Evolutionary conservation across 768 basidiomycete genomes (phyloP), one percentile per base, ranked within the genome.

Genomic region (Leccinum ochraceum): DNA sequence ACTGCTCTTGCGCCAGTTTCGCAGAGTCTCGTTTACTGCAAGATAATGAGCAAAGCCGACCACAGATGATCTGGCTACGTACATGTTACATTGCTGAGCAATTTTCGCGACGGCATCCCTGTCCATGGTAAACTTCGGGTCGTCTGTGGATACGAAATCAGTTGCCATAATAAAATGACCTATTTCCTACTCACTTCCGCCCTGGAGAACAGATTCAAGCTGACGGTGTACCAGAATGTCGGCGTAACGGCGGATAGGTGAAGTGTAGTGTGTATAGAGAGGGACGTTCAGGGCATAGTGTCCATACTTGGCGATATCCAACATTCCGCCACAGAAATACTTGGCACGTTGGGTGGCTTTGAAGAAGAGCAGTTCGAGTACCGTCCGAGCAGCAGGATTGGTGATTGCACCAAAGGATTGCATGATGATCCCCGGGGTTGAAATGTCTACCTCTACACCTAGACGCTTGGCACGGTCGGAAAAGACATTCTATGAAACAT

Each of bases 241-340:
- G 54, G 94, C 93, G 71, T 95, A 94, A 20, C 93, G 90, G 54
- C 93, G 87, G 67, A 97, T 95, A 9, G 95, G 97, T 6, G 89
- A 94, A 1, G 92, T 94, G 77, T 92, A 94, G 74, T 94, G 91
- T 9, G 90, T 96, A 78, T 98, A 99, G 49, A 99, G 81, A 17
- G 97, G 95, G 6, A 85, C 79, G 65, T 87, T 96, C 65, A 98
- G 79, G 0, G 95, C 88, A 73, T 93, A 98, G 75, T 99, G 97
- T 32, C 86, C 78, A 70, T 98, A 99, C 79, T 98, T 98, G 46
- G 95, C 94, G 69, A 99, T 99, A 75, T 99, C 97, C 67, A 99
- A 80, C 96, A 98, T 98, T 63, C 97, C 97, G 26, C 95, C 86
- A 71, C 97, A 99, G 87, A 98, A 98, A 77, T 99, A 99, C 75